Conservation (phyloP, 495 filamentous ascomycete genomes). For the Hypoxylon fragiforme region DNA sequence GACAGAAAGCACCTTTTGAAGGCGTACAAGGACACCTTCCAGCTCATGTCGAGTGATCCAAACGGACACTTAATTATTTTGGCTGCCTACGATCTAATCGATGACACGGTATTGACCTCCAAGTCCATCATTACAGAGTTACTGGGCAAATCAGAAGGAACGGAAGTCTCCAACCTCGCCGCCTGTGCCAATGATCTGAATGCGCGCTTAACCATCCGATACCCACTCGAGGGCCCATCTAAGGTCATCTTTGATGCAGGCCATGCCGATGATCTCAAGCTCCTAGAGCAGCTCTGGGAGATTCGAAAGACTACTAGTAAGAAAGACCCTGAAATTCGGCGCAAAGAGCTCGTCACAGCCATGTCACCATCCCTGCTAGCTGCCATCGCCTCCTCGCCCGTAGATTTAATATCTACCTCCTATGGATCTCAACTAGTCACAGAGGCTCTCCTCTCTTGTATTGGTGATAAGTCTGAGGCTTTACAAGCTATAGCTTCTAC, state of each 20-base stretch:
- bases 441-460: conserved; percentile 77
- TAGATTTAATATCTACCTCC: conserved; percentile 66
- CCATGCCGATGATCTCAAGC: conserved; percentile 60
- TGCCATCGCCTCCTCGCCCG: conserved; percentile 68
- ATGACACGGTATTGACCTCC: conserved; percentile 86
- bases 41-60: conserved; percentile 76
- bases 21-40: conserved; percentile 81
- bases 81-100: conserved; percentile 83
- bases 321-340: conserved; percentile 77
- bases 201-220: conserved; percentile 79
- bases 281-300: conserved; percentile 74
- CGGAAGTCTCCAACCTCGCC: conserved; percentile 64
- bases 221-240: conserved; percentile 73
- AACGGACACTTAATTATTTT: conserved; percentile 81
- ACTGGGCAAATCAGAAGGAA: conserved; percentile 64
- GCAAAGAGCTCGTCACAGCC: conserved; percentile 72
- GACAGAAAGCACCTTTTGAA: conserved; percentile 88
- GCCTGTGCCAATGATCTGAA: conserved; percentile 66
- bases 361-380: conserved; percentile 69
- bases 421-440: conserved; percentile 86
- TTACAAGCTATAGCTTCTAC: conserved; percentile 71
- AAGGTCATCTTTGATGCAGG: conserved; percentile 67
- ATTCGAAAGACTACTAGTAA: conserved; percentile 82
- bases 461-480: conserved; percentile 70
- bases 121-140: conserved; percentile 86